These are phyloP conservation scores for Eurotiales sp. DNA, from an alignment of 2,329 filamentous ascomycete species.

Conservation along the genomic window DNA sequence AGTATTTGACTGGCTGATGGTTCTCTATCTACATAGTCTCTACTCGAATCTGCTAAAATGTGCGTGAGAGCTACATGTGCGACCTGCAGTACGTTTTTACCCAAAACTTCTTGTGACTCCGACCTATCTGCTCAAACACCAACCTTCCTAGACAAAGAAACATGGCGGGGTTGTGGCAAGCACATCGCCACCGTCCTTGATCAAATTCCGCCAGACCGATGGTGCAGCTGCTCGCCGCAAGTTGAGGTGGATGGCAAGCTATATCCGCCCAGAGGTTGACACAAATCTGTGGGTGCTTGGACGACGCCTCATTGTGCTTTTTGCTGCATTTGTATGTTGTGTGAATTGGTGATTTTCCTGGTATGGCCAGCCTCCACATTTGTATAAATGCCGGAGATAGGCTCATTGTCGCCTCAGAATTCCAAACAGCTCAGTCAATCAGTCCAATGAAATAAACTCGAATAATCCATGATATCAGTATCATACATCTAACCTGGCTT, in stretches of 20 bases:
- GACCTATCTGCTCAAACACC: not conserved
- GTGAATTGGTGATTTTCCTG: no score
- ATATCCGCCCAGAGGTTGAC: constrained; percentile 15
- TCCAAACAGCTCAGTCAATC: no score
- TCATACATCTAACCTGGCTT: no score
- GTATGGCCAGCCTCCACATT: no score
- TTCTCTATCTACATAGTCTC: no score
- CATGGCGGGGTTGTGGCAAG: constrained; percentile 14
- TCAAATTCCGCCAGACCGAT: constrained; percentile 6
- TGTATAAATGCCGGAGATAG: no score
- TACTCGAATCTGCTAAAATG: constrained; percentile 1
- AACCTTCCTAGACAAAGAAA: constrained; percentile 11
- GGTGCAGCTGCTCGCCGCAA: constrained; percentile 12
- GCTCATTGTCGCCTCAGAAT: no score
- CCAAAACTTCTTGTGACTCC: not conserved
- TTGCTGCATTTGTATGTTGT: no score
- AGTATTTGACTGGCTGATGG: no score
- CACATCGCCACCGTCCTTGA: constrained; percentile 15
- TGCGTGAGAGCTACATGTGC: constrained; percentile 13
- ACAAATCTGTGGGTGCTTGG: not conserved
- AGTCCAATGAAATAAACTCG: no score
- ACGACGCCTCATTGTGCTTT: not conserved
- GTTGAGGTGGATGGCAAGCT: constrained; percentile 13
- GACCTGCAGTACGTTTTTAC: constrained; percentile 12
- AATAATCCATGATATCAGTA: no score